These are phyloP conservation scores for Cicer pinnatifidum DNA, from an alignment of 306 rosid genomes.

Conservation along the genomic window DNA sequence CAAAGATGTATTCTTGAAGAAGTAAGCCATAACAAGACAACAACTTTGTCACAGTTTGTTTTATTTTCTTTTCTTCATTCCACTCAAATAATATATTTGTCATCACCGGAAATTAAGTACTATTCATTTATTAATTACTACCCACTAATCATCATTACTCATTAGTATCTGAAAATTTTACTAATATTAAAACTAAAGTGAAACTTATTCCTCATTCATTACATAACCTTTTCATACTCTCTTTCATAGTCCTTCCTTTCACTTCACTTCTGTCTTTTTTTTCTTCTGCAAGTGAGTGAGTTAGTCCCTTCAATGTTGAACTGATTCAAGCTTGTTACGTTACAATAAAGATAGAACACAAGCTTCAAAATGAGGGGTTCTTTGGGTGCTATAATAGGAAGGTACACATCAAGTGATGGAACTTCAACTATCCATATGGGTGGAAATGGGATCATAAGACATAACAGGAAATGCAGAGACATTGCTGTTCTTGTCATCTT, in stretches of 20 bases:
- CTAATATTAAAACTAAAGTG: too few relatives aligned
- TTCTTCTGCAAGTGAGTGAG: not conserved
- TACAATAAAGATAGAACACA: not conserved
- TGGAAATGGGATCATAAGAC: conserved; percentile 69
- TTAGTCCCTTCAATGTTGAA: conserved; percentile 26
- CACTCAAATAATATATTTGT: too few relatives aligned
- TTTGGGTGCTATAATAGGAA: conserved; percentile 84
- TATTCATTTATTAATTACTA: too few relatives aligned
- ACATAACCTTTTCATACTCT: conserved; percentile 36
- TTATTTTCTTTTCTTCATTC: too few relatives aligned
- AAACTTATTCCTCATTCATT: not conserved
- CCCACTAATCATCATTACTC: too few relatives aligned
- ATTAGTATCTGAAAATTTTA: too few relatives aligned
- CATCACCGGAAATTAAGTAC: too few relatives aligned
- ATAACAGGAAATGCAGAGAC: conserved; percentile 87
- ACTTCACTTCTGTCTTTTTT: conserved; percentile 48
- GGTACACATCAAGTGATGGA: conserved; percentile 89
- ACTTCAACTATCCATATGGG: conserved; percentile 55
- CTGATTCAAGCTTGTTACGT: conserved; percentile 42
- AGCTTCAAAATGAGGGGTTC: conserved; percentile 80
- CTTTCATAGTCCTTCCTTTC: conserved; percentile 34
- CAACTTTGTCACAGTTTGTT: too few relatives aligned
- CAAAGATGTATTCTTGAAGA: too few relatives aligned
- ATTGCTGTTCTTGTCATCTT: conserved; percentile 70
- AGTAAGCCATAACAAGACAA: too few relatives aligned